A percentile compares a stretch with the other conserved stretches of the same genome.
phyloP scores from a whole-genome alignment of 2,329 filamentous ascomycete genomes.

The Neurospora crassa region DNA sequence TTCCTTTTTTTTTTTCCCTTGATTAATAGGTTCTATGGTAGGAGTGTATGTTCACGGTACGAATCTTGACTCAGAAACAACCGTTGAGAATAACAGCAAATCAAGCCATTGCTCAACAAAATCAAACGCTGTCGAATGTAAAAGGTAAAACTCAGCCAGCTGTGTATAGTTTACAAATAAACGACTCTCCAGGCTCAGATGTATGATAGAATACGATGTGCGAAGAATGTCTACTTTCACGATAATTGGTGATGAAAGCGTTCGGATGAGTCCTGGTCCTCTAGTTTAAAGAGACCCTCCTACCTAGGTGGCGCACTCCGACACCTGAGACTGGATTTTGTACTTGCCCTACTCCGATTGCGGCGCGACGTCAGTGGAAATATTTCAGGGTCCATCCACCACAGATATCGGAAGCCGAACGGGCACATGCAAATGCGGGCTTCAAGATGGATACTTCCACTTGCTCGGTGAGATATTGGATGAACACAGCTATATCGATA shows the following conservation, averaged over 20 bases:
- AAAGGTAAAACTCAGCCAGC: background rate
- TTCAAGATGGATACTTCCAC: background rate
- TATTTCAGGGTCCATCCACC: background rate
- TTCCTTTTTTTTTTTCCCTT: background rate
- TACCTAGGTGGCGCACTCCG: no score
- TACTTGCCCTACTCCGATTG: background rate
- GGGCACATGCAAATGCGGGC: background rate
- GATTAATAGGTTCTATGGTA: background rate
- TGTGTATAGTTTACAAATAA: background rate
- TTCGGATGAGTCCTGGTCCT: background rate
- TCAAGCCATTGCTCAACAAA: background rate
- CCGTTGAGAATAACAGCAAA: background rate
- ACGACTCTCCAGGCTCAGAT: background rate
- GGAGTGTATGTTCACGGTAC: background rate
- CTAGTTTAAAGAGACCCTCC: background rate
- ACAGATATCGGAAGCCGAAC: background rate
- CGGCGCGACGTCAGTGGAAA: background rate
- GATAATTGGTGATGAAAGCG: background rate
- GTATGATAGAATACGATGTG: background rate
- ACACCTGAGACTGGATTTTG: background rate
- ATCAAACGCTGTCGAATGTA: background rate
- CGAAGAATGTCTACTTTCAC: background rate
- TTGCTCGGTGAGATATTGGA: background rate
- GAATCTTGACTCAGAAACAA: background rate
- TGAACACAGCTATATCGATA: background rate